Evolutionary conservation across 768 basidiomycete genomes (phyloP).

Genomic region (Russula lepida): DNA sequence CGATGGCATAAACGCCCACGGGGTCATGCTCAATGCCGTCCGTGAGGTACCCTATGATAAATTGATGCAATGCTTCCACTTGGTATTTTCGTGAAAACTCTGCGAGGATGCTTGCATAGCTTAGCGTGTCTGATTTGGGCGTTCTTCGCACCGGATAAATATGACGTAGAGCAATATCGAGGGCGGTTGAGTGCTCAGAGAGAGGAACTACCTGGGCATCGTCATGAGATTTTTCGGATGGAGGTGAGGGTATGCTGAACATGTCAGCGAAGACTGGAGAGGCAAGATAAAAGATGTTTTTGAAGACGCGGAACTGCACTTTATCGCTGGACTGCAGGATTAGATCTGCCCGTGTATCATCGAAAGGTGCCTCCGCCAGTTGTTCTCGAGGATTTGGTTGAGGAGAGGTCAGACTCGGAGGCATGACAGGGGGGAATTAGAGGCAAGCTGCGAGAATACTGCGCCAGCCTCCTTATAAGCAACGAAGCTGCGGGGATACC

Average conservation of each 20-base stretch:
- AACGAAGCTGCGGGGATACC: no score
- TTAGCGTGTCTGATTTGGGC: neutral
- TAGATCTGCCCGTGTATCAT: conserved; percentile 1
- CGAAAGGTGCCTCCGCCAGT: conserved; percentile 5
- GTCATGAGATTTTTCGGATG: neutral
- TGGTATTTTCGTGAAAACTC: conserved; percentile 16
- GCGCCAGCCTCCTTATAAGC: no score
- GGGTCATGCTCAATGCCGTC: conserved; percentile 4
- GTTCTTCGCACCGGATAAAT: conserved; percentile 5
- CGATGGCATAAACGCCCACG: conserved; percentile 13
- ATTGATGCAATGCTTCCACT: neutral
- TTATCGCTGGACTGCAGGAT: conserved; percentile 2
- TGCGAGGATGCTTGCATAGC: neutral
- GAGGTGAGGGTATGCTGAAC: conserved; percentile 10
- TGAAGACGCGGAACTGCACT: conserved; percentile 12
- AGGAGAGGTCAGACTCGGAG: neutral
- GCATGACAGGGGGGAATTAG: neutral
- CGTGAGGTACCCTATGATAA: neutral
- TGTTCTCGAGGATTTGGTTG: neutral
- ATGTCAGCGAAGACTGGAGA: conserved; percentile 9
- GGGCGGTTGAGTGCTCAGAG: conserved; percentile 2
- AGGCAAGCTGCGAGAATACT: no score
- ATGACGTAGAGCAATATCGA: conserved; percentile 11
- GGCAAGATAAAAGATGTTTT: conserved; percentile 8
- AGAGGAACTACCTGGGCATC: neutral